phyloP scores from a whole-genome alignment of 2,329 filamentous ascomycete genomes.

The Alternaria sp. region DNA sequence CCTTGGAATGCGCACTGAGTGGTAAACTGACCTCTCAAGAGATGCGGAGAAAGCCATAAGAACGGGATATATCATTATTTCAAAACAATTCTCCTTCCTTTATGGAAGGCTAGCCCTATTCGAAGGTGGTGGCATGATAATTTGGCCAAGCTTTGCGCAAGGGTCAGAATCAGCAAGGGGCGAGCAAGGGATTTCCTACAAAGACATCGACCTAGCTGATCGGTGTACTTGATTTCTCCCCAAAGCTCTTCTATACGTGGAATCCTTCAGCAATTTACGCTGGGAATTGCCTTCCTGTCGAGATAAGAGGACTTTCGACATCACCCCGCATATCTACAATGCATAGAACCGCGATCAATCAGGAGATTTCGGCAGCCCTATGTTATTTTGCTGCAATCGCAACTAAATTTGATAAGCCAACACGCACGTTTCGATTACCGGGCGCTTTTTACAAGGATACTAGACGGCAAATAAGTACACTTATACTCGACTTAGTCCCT shows the following conservation, averaged over 20 bases:
- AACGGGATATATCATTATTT: neutral
- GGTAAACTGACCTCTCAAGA: neutral
- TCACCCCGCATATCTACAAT: neutral
- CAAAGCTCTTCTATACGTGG: neutral
- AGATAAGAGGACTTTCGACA: neutral
- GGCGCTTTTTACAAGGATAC: neutral
- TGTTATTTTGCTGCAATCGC: neutral
- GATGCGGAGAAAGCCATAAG: neutral
- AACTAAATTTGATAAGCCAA: neutral
- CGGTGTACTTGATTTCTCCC: neutral
- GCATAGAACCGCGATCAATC: neutral
- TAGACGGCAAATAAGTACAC: neutral
- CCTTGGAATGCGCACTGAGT: neutral
- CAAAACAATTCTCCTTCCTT: neutral
- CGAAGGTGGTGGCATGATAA: neutral
- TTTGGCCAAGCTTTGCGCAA: constrained; percentile 2
- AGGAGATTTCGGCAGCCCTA: constrained; percentile 4
- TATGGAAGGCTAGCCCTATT: neutral
- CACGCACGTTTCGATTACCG: neutral
- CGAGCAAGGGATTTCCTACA: constrained; percentile 8
- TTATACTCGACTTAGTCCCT: constrained; percentile 7
- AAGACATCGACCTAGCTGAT: neutral
- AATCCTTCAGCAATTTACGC: neutral
- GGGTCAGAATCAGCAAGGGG: constrained; percentile 2
- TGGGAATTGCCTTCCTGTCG: neutral